Conservation (phyloP, 805 yeast genomes). For the Cyberlindnera americana region DNA sequence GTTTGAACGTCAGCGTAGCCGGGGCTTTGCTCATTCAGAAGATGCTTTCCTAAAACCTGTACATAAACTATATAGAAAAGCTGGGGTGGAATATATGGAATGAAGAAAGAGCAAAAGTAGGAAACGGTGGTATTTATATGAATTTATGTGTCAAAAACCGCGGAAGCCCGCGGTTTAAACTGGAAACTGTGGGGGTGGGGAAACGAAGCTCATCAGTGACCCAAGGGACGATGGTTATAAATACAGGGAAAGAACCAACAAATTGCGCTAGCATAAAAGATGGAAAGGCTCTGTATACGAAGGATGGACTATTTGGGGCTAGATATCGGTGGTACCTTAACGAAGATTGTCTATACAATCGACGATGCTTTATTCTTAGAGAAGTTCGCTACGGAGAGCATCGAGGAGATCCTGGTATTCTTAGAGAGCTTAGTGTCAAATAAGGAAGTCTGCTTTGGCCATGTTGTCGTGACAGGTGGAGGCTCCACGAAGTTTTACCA, state of each 20-base stretch:
- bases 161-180: no score
- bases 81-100: no score
- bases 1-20: constrained; percentile 89
- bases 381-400: constrained; percentile 63
- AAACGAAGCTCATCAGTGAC: neutral
- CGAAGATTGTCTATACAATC: constrained; percentile 69
- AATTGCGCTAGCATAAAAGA: no score
- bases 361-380: constrained; percentile 63
- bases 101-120: no score
- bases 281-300: no score
- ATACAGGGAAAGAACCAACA: no score
- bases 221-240: no score
- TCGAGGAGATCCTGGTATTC: constrained; percentile 53
- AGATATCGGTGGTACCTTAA: constrained; percentile 93
- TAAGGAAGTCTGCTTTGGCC: constrained; percentile 38
- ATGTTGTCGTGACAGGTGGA: constrained; percentile 92
- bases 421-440: constrained; percentile 45
- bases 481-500: constrained; percentile 86
- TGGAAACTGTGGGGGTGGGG: neutral
- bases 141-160: no score
- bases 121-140: no score
- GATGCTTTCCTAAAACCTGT: constrained; percentile 7
- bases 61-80: no score
- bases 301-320: constrained; percentile 83
- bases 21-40: constrained; percentile 59